Evolutionary conservation across 805 yeast species (phyloP).

Genomic region (Tetrapisispora taiwanensis): DNA sequence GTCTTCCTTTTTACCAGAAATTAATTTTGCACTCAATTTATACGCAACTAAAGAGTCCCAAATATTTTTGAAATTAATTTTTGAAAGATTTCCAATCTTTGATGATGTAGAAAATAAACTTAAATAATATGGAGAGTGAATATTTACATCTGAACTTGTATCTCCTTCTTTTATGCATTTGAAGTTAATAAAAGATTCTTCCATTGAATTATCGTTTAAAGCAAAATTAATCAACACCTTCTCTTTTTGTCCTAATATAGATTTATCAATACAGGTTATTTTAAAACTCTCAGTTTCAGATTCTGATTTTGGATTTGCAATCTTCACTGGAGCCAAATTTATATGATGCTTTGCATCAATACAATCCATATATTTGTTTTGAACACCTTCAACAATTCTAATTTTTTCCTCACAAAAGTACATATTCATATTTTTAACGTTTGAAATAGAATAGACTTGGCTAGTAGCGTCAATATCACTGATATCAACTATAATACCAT

Average conservation of each 20-base stretch:
- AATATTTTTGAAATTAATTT: conserved; percentile 4
- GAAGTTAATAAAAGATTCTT: conserved; percentile 19
- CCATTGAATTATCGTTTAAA: conserved; percentile 4
- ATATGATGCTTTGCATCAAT: neutral
- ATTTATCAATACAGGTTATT: conserved; percentile 35
- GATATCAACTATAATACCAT: neutral
- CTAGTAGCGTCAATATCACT: neutral
- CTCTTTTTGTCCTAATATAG: conserved; percentile 36
- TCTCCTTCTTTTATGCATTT: conserved; percentile 4
- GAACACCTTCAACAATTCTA: neutral
- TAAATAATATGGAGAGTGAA: conserved; percentile 10
- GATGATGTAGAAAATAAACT: conserved; percentile 4
- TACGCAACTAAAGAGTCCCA: conserved; percentile 25
- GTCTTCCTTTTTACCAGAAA: neutral
- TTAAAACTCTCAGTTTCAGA: conserved; percentile 40
- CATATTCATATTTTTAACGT: neutral
- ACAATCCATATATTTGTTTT: neutral
- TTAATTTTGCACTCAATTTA: conserved; percentile 9
- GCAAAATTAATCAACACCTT: conserved; percentile 31
- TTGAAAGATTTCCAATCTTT: neutral
- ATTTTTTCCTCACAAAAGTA: neutral
- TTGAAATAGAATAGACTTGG: neutral
- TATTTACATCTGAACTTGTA: neutral
- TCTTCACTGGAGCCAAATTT: neutral
- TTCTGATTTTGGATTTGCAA: conserved; percentile 45